Percentiles rank a stretch among this genome's conserved stretches.
Conservation (phyloP, 768 basidiomycete species). For the Psilocybe cubensis region DNA sequence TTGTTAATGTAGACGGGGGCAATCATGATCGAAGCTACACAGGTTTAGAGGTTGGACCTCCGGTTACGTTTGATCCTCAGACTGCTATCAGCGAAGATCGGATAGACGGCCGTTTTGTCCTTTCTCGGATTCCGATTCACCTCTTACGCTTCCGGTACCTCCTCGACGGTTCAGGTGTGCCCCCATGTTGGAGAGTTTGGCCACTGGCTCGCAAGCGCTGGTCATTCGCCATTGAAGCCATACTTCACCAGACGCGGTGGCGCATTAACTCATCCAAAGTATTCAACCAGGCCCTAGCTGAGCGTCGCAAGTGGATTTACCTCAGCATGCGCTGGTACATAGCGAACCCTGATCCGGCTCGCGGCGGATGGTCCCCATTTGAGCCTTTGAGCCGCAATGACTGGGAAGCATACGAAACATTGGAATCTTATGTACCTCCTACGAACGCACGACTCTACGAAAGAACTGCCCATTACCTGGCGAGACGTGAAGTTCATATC, state of each 20-base stretch:
- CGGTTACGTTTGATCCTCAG: background rate
- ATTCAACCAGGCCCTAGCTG: background rate
- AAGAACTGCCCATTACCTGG: constrained; percentile 3
- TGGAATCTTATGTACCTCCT: constrained; percentile 5
- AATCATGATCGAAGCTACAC: too few relatives aligned
- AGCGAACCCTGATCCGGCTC: background rate
- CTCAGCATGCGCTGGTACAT: constrained; percentile 1
- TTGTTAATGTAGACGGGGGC: too few relatives aligned
- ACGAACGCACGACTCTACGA: constrained; percentile 7
- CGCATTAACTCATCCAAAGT: constrained; percentile 6
- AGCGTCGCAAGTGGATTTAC: constrained; percentile 11
- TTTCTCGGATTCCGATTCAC: constrained; percentile 8
- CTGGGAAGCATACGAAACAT: constrained; percentile 4
- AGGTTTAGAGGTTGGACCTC: background rate
- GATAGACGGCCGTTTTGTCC: constrained; percentile 6
- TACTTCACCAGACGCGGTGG: background rate
- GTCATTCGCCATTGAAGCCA: constrained; percentile 15
- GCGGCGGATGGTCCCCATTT: background rate
- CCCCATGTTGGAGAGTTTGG: constrained; percentile 7
- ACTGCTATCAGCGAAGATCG: background rate
- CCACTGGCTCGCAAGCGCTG: constrained; percentile 13
- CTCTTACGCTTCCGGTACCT: constrained; percentile 11
- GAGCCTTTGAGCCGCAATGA: constrained; percentile 1
- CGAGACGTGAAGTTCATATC: constrained; percentile 3
- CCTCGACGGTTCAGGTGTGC: constrained; percentile 7